These are phyloP conservation scores for Rhytidiadelphus loreus DNA, from an alignment of 225 moss, liverwort and hornwort genomes.

Conservation along the genomic window DNA sequence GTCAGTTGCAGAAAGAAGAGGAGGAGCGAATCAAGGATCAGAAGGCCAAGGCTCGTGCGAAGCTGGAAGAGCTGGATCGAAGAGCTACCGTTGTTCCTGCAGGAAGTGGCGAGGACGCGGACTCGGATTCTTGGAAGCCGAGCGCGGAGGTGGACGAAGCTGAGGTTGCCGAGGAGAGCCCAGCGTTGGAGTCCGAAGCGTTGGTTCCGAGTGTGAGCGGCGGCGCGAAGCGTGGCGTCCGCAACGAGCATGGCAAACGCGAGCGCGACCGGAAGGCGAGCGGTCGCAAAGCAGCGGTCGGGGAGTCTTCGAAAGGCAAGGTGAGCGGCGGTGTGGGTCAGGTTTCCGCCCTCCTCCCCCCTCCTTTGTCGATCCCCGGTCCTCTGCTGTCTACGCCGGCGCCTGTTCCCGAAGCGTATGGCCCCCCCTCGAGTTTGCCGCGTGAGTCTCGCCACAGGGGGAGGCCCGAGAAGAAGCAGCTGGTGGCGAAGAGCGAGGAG, in stretches of 20 bases:
- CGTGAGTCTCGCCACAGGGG: constrained; percentile 20
- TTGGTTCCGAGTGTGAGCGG: constrained; percentile 15
- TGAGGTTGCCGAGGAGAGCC: constrained; percentile 7
- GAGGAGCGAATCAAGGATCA: constrained; percentile 95
- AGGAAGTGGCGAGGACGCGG: constrained; percentile 12
- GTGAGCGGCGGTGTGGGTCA: constrained; percentile 11
- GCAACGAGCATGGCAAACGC: constrained; percentile 76
- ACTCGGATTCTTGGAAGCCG: not conserved
- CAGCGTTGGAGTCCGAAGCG: constrained; percentile 6
- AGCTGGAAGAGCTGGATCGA: constrained; percentile 95
- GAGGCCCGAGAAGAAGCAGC: constrained; percentile 32
- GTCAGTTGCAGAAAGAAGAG: constrained; percentile 84
- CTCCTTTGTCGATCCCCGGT: constrained; percentile 8
- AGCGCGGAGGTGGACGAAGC: constrained; percentile 11
- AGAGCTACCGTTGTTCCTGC: constrained; percentile 29
- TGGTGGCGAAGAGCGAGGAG: constrained; percentile 12
- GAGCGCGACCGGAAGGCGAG: constrained; percentile 67
- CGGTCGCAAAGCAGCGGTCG: constrained; percentile 34
- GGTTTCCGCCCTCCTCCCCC: constrained; percentile 15
- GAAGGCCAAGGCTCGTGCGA: constrained; percentile 87
- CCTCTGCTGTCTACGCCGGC: constrained; percentile 28
- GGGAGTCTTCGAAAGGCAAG: constrained; percentile 37
- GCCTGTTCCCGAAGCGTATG: not conserved
- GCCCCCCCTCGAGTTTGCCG: constrained; percentile 8
- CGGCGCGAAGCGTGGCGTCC: constrained; percentile 28